Conservation (phyloP, 2,329 filamentous ascomycete genomes). For the Diplodia intermedia region DNA sequence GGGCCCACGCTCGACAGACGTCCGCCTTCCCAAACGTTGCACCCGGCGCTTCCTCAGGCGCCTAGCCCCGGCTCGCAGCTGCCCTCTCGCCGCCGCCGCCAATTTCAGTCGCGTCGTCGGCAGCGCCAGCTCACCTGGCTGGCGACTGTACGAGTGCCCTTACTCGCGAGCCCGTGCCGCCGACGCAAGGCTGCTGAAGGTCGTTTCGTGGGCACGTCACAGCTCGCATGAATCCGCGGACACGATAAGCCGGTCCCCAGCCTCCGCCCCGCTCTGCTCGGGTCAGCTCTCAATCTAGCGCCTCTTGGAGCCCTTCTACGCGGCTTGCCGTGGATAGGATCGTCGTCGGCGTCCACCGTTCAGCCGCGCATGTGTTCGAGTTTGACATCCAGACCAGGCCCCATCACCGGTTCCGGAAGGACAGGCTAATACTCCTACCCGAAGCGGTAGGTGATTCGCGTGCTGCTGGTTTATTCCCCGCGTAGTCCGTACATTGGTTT, state of each 20-base stretch:
- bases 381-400: neutral
- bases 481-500: conserved; percentile 1
- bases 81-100: neutral
- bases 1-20: neutral
- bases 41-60: conserved; percentile 8
- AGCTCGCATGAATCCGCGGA: neutral
- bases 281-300: conserved; percentile 16
- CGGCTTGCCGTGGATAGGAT: neutral
- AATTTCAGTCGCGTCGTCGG: neutral
- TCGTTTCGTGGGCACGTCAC: conserved; percentile 18
- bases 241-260: conserved; percentile 17
- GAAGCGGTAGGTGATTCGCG: conserved; percentile 4
- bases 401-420: conserved; percentile 6
- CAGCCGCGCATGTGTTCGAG: conserved; percentile 13
- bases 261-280: conserved; percentile 17
- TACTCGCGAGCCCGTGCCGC: conserved; percentile 19
- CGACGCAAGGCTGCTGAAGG: conserved; percentile 19
- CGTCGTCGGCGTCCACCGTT: conserved; percentile 2
- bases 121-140: conserved; percentile 5
- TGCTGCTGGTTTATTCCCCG: neutral
- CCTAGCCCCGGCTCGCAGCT: neutral
- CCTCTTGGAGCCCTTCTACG: neutral
- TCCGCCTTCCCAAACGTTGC: neutral
- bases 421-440: neutral
- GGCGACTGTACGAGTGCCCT: neutral